These are phyloP conservation scores for Solanum sejunctum DNA, from an alignment of 257 asterid genomes.

Conservation along the genomic window DNA sequence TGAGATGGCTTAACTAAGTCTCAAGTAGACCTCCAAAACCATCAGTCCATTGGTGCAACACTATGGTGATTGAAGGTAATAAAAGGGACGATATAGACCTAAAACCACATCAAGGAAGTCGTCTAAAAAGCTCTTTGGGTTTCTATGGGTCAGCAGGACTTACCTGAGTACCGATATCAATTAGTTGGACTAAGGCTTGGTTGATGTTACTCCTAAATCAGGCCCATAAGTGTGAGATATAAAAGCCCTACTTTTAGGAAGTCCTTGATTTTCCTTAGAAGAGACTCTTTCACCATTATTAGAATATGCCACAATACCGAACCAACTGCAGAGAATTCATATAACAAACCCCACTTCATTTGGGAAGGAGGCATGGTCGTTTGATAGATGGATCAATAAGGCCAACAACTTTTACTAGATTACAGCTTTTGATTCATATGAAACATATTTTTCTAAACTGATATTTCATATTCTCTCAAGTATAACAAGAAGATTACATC, in stretches of 20 bases:
- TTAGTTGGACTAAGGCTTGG: neutral
- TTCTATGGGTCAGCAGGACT: neutral
- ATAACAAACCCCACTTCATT: neutral
- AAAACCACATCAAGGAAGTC: neutral
- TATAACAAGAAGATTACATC: neutral
- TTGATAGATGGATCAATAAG: neutral
- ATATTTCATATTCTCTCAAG: neutral
- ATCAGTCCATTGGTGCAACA: neutral
- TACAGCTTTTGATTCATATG: neutral
- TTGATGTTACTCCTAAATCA: neutral
- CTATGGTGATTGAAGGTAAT: neutral
- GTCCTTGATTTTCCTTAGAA: neutral
- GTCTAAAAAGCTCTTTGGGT: neutral
- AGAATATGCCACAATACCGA: neutral
- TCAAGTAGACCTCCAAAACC: neutral
- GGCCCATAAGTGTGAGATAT: neutral
- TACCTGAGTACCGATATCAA: neutral
- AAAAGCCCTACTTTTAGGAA: neutral
- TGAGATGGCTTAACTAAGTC: neutral
- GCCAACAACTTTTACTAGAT: neutral
- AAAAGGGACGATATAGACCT: neutral
- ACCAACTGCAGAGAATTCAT: neutral
- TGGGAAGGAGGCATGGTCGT: neutral
- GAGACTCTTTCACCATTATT: neutral
- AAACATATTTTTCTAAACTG: neutral